phyloP scores from a whole-genome alignment of 495 filamentous ascomycete genomes.

The Xylaria telfairii region DNA sequence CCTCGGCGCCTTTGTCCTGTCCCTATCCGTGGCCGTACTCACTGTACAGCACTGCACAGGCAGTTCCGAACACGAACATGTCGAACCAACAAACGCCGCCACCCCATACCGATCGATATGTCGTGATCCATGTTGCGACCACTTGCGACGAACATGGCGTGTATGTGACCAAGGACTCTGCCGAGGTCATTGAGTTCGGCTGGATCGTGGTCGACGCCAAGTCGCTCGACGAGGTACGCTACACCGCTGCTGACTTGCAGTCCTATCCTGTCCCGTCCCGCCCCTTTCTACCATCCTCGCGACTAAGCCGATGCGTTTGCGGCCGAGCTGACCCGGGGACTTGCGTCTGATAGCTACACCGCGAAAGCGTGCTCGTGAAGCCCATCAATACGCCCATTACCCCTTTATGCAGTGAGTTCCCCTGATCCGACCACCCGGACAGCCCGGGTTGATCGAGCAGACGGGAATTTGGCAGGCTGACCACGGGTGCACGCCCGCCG shows the following conservation, averaged over 20 bases:
- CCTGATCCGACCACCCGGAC: constrained; percentile 12
- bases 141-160: constrained; percentile 99
- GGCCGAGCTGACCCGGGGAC: constrained; percentile 26
- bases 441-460: constrained; percentile 30
- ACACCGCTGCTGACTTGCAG: background rate
- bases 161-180: constrained; percentile 98
- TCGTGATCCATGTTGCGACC: constrained; percentile 97
- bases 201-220: constrained; percentile 96
- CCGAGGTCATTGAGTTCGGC: constrained; percentile 97
- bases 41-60: constrained; percentile 9
- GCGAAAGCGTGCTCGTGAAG: constrained; percentile 95
- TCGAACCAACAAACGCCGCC: constrained; percentile 52
- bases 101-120: constrained; percentile 86
- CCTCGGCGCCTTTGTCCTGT: constrained; percentile 12
- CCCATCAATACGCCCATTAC: constrained; percentile 98
- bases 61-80: constrained; percentile 43
- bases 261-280: background rate
- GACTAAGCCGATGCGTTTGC: background rate
- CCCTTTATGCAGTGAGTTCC: constrained; percentile 91
- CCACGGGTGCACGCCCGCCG: constrained; percentile 17
- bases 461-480: constrained; percentile 13
- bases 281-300: background rate
- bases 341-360: constrained; percentile 69
- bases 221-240: constrained; percentile 82
- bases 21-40: constrained; percentile 27